Conservation (phyloP, 2,329 filamentous ascomycete genomes). For the Ophiostoma sp. region DNA sequence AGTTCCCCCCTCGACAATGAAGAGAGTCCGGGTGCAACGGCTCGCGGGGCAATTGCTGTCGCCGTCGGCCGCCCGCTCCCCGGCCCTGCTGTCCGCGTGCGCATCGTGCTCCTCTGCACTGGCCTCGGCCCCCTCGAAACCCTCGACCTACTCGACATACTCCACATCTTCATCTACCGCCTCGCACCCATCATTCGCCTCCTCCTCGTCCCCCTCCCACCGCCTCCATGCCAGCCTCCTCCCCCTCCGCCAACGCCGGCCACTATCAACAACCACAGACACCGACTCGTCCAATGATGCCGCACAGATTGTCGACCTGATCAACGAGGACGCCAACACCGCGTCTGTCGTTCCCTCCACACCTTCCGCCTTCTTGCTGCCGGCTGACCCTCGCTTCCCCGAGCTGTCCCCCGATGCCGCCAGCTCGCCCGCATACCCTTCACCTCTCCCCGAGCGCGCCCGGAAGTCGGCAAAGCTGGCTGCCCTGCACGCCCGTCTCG, state of each 20-base stretch:
- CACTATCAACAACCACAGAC: slow-evolving; percentile 18
- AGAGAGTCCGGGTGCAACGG: slow-evolving; percentile 56
- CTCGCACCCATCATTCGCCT: background rate
- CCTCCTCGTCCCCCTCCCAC: slow-evolving; percentile 28
- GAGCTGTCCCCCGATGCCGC: slow-evolving; percentile 33
- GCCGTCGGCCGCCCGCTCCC: slow-evolving; percentile 39
- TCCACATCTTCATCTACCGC: background rate
- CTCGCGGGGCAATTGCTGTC: slow-evolving; percentile 56
- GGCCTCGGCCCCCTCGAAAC: background rate
- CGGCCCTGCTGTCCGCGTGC: slow-evolving; percentile 28
- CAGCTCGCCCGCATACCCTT: slow-evolving; percentile 48
- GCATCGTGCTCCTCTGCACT: slow-evolving; percentile 14
- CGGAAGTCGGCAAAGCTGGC: slow-evolving; percentile 78
- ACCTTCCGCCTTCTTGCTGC: slow-evolving; percentile 17
- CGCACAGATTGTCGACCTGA: background rate
- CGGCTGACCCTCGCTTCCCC: slow-evolving; percentile 25
- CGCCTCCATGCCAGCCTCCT: slow-evolving; percentile 15
- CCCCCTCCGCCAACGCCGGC: slow-evolving; percentile 8
- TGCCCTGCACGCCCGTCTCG: slow-evolving; percentile 83
- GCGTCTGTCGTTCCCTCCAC: background rate
- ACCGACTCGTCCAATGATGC: background rate
- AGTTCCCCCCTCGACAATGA: slow-evolving; percentile 41
- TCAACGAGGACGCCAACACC: slow-evolving; percentile 18
- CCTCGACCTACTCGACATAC: background rate
- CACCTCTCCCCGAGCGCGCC: slow-evolving; percentile 64